A percentile compares a stretch with the other conserved stretches of the same genome.
These are phyloP conservation scores for Linnemannia hyalina DNA, from an alignment of 192 early-diverging fungal genomes.

Conservation along the genomic window DNA sequence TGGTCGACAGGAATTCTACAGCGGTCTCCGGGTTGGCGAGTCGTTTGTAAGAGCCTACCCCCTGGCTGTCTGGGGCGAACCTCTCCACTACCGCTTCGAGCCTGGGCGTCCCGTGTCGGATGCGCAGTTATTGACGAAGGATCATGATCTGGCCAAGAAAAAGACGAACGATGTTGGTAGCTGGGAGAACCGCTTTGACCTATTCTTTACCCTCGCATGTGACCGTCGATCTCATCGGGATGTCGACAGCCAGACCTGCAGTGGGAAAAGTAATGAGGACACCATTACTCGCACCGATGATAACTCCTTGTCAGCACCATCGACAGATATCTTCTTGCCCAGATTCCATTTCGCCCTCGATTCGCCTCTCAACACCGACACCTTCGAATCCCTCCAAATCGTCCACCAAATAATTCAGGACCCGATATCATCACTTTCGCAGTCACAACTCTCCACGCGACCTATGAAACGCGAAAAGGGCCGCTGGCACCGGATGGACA, in stretches of 20 bases:
- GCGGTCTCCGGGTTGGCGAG: conserved; percentile 39
- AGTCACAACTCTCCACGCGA: not conserved
- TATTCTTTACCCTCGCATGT: conserved; percentile 24
- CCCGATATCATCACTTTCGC: not conserved
- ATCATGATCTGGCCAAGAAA: conserved; percentile 4
- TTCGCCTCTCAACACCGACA: conserved; percentile 30
- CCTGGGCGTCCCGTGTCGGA: conserved; percentile 34
- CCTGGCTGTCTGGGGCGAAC: conserved; percentile 43
- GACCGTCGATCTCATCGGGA: conserved; percentile 18
- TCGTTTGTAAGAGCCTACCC: conserved; percentile 47
- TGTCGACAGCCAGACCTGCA: not conserved
- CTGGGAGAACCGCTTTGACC: conserved; percentile 40
- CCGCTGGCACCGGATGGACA: conserved; percentile 42
- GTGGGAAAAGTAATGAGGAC: not conserved
- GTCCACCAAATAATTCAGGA: conserved; percentile 30
- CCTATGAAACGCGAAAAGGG: conserved; percentile 20
- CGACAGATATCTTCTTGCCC: conserved; percentile 48
- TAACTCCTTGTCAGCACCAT: not conserved
- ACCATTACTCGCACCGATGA: not conserved
- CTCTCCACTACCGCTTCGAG: conserved; percentile 40
- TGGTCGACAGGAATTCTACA: conserved; percentile 34
- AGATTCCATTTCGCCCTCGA: conserved; percentile 45
- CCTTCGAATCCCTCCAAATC: conserved; percentile 36
- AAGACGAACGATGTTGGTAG: conserved; percentile 32
- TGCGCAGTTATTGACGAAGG: conserved; percentile 8